Evolutionary conservation across 2,329 filamentous ascomycete species (phyloP).

Genomic region (Penicillium sp.): DNA sequence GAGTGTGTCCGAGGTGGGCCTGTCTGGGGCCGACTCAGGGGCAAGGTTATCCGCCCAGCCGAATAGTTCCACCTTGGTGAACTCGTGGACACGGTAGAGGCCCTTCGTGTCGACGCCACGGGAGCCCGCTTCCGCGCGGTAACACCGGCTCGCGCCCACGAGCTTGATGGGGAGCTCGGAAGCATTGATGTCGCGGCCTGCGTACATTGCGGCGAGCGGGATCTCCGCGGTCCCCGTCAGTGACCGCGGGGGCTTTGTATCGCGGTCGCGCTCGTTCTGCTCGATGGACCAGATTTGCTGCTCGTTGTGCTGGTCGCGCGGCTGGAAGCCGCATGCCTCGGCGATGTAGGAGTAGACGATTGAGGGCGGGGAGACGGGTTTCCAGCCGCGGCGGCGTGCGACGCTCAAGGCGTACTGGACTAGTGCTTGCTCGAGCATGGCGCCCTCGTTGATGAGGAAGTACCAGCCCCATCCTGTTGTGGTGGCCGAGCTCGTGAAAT

Average conservation of each 20-base stretch:
- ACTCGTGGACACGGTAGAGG: slow-evolving; percentile 95
- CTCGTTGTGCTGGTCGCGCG: slow-evolving; percentile 85
- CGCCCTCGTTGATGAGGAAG: slow-evolving; percentile 87
- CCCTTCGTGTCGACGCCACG: slow-evolving; percentile 90
- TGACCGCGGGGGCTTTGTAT: slow-evolving; percentile 68
- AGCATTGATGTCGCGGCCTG: slow-evolving; percentile 67
- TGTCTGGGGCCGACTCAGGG: slow-evolving; percentile 15
- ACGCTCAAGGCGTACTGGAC: slow-evolving; percentile 80
- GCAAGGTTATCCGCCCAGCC: slow-evolving; percentile 74
- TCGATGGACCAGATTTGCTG: slow-evolving; percentile 86
- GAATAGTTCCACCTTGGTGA: slow-evolving; percentile 98
- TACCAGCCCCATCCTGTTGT: slow-evolving; percentile 98
- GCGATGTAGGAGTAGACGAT: slow-evolving; percentile 92
- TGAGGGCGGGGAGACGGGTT: slow-evolving; percentile 77
- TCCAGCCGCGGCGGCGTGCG: slow-evolving; percentile 75
- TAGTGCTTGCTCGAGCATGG: slow-evolving; percentile 91
- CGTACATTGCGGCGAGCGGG: slow-evolving; percentile 86
- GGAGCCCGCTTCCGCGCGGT: slow-evolving; percentile 90
- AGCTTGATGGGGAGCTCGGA: slow-evolving; percentile 72
- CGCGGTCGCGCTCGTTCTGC: slow-evolving; percentile 62
- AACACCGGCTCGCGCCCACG: slow-evolving; percentile 88
- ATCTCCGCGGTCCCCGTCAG: slow-evolving; percentile 93
- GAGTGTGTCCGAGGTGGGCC: slow-evolving; percentile 47
- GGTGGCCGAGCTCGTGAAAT: slow-evolving; percentile 80
- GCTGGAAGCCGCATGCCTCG: slow-evolving; percentile 89